Percentiles rank a stretch among this genome's conserved stretches.
phyloP scores from a whole-genome alignment of 2,329 filamentous ascomycete species.

The Alternaria gansuensis region DNA sequence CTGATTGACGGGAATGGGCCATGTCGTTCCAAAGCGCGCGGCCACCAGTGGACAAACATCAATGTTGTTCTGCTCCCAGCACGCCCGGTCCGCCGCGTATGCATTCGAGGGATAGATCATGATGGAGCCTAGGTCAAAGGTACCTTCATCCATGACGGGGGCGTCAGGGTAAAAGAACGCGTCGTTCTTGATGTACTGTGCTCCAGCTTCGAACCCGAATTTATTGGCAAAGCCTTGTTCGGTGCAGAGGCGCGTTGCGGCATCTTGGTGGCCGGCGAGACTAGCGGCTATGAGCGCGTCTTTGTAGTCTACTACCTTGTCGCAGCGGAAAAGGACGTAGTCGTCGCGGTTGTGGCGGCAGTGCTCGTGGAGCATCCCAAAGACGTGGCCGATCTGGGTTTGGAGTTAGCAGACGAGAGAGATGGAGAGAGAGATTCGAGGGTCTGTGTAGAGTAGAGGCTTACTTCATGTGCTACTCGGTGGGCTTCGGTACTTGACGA shows the following conservation, averaged over 20 bases:
- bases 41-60: slow-evolving; percentile 1
- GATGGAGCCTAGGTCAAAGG: slow-evolving; percentile 10
- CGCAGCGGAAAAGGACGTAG: slow-evolving; percentile 11
- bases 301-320: slow-evolving; percentile 4
- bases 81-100: background rate
- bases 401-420: background rate
- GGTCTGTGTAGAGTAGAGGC: too few species aligned
- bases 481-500: background rate
- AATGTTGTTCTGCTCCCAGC: background rate
- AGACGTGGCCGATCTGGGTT: background rate
- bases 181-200: slow-evolving; percentile 8
- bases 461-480: slow-evolving; percentile 8
- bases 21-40: background rate
- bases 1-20: background rate
- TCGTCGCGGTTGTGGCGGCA: slow-evolving; percentile 7
- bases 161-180: background rate
- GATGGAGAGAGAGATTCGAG: background rate
- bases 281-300: background rate
- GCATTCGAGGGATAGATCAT: slow-evolving; percentile 15
- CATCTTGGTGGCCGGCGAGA: too few species aligned
- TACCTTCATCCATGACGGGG: background rate
- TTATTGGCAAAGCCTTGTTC: background rate
- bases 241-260: background rate
- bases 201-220: slow-evolving; percentile 3
- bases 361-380: slow-evolving; percentile 20